Conservation (phyloP, 768 basidiomycete genomes). For the Ramaria rubella region DNA sequence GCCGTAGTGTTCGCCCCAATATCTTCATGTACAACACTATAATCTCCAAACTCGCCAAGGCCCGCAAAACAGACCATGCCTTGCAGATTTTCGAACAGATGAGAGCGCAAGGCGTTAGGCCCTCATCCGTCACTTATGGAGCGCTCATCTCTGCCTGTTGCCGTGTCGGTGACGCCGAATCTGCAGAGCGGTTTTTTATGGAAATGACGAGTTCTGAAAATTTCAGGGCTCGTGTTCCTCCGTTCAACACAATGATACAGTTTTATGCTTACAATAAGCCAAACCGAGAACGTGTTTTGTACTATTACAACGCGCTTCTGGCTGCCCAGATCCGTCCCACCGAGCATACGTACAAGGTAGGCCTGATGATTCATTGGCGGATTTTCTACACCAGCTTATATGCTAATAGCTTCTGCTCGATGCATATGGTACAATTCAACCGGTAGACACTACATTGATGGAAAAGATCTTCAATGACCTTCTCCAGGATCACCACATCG, state of each 20-base stretch:
- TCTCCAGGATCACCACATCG: slow-evolving; percentile 38
- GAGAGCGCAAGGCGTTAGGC: slow-evolving; percentile 55
- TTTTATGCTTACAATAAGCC: slow-evolving; percentile 89
- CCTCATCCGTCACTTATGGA: slow-evolving; percentile 89
- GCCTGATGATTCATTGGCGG: no score
- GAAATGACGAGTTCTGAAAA: slow-evolving; percentile 73
- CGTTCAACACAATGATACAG: slow-evolving; percentile 99
- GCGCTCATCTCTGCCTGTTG: slow-evolving; percentile 92
- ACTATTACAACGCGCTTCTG: slow-evolving; percentile 65
- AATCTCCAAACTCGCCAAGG: slow-evolving; percentile 92
- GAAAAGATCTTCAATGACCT: slow-evolving; percentile 62
- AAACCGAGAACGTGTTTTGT: slow-evolving; percentile 66
- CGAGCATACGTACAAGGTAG: slow-evolving; percentile 90
- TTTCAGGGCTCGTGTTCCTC: slow-evolving; percentile 86
- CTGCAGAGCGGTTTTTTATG: slow-evolving; percentile 75
- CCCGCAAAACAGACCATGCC: slow-evolving; percentile 87
- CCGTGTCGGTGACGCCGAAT: slow-evolving; percentile 78
- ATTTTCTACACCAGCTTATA: no score
- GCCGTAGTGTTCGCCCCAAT: slow-evolving; percentile 65
- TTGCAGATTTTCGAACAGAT: slow-evolving; percentile 84
- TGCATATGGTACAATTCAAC: slow-evolving; percentile 79
- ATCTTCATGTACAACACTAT: slow-evolving; percentile 94
- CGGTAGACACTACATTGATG: slow-evolving; percentile 68
- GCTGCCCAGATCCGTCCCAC: slow-evolving; percentile 62
- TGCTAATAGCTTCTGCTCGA: slow-evolving; percentile 89